These are phyloP conservation scores for Geosmithia flava DNA, from an alignment of 2,329 filamentous ascomycete genomes.

Conservation along the genomic window DNA sequence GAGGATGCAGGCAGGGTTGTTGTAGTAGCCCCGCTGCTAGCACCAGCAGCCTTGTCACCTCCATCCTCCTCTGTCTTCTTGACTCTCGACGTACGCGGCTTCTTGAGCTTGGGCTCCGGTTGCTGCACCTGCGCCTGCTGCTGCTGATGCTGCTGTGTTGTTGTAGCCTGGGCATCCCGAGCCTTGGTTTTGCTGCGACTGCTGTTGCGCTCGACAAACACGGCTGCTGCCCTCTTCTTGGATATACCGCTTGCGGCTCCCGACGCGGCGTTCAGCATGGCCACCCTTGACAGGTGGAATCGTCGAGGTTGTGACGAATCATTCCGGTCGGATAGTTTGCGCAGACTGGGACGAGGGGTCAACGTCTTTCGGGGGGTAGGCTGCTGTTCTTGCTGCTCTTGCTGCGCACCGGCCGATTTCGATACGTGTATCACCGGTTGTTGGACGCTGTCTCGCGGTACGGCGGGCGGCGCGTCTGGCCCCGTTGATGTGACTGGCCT, in stretches of 20 bases:
- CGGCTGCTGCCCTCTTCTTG: conserved; percentile 31
- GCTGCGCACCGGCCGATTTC: background rate
- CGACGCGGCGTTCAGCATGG: conserved; percentile 20
- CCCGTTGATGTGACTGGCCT: background rate
- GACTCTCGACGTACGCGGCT: conserved; percentile 14
- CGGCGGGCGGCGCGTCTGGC: background rate
- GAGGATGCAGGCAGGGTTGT: conserved; percentile 17
- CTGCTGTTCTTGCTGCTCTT: too few species aligned
- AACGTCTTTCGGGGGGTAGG: background rate
- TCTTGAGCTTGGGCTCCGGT: conserved; percentile 13
- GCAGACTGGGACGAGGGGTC: background rate
- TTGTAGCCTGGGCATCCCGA: background rate
- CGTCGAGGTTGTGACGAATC: conserved; percentile 26
- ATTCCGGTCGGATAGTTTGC: background rate
- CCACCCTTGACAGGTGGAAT: conserved; percentile 42
- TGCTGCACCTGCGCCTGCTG: background rate
- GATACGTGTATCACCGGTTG: conserved; percentile 37
- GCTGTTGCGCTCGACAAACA: conserved; percentile 38
- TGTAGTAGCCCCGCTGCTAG: conserved; percentile 2
- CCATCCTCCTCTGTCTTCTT: conserved; percentile 11
- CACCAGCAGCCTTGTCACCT: conserved; percentile 6
- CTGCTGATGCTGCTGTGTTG: background rate
- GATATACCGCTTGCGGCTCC: conserved; percentile 15
- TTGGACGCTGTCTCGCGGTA: conserved; percentile 8
- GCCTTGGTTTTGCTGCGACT: conserved; percentile 22